These are phyloP conservation scores for Cicer judaicum DNA, from an alignment of 306 rosid species.

Conservation along the genomic window DNA sequence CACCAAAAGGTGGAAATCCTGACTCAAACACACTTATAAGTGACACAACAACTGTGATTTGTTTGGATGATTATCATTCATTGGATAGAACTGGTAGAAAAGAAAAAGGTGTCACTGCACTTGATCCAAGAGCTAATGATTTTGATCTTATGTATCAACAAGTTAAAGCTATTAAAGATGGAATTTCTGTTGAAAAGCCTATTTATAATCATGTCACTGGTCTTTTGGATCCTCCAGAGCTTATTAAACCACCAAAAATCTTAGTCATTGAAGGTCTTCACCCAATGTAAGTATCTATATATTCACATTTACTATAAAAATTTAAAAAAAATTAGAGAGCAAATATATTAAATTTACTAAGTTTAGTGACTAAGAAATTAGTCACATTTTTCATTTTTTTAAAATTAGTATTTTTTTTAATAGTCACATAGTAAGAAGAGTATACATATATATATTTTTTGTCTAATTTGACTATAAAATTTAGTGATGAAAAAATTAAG, in stretches of 20 bases:
- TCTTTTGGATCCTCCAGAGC: constrained; percentile 93
- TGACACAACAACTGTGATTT: constrained; percentile 95
- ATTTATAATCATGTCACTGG: constrained; percentile 96
- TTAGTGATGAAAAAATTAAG: background rate
- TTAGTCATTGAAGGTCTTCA: constrained; percentile 98
- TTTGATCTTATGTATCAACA: constrained; percentile 98
- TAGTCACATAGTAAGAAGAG: too few relatives aligned
- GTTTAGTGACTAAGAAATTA: too few relatives aligned
- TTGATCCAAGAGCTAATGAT: constrained; percentile 90
- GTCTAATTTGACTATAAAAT: background rate
- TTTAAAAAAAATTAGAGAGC: background rate
- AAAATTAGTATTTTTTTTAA: too few relatives aligned
- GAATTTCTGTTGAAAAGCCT: constrained; percentile 77
- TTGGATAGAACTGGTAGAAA: constrained; percentile 94
- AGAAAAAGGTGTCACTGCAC: constrained; percentile 93
- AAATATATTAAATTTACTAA: too few relatives aligned
- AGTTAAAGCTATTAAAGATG: constrained; percentile 85
- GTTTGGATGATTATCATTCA: constrained; percentile 95
- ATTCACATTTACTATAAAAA: background rate
- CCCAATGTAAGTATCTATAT: constrained; percentile 75
- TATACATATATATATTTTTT: too few relatives aligned
- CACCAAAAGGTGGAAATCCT: constrained; percentile 95
- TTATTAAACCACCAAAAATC: constrained; percentile 92
- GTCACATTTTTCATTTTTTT: too few relatives aligned
- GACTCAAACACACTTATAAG: constrained; percentile 97